Evolutionary conservation across 1,284 basidiomycete genomes (phyloP).

Genomic region (Sphagnurus paluster): DNA sequence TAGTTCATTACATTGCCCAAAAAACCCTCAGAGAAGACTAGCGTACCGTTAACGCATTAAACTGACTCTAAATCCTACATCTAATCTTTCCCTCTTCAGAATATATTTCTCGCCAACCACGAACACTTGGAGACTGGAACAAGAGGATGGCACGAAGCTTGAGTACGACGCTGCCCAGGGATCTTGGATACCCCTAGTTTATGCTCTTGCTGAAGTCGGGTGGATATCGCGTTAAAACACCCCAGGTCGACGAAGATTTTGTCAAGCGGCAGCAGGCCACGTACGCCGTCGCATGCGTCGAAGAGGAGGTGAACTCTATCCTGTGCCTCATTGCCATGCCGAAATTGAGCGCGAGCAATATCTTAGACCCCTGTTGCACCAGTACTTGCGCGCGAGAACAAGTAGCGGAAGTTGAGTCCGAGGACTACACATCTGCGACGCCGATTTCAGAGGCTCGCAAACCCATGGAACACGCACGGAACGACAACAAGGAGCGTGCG

Average conservation of each 20-base stretch:
- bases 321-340: conserved; percentile 19
- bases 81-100: conserved; percentile 26
- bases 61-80: background rate
- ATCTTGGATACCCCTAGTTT: conserved; percentile 81
- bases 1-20: too few relatives aligned
- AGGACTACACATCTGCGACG: conserved; percentile 71
- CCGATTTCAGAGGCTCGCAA: conserved; percentile 42
- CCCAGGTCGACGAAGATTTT: conserved; percentile 77
- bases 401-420: conserved; percentile 80
- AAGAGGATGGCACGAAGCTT: conserved; percentile 84
- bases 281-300: conserved; percentile 87
- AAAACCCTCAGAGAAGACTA: too few relatives aligned
- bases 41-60: conserved; percentile 25
- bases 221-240: conserved; percentile 13
- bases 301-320: conserved; percentile 73
- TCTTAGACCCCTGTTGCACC: conserved; percentile 86
- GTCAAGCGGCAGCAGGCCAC: conserved; percentile 88
- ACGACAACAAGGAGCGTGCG: conserved; percentile 46
- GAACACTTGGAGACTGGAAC: conserved; percentile 86
- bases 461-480: conserved; percentile 67
- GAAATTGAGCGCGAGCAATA: conserved; percentile 16
- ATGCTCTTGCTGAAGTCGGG: conserved; percentile 26
- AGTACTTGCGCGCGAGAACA: conserved; percentile 74
- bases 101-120: conserved; percentile 79
- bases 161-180: conserved; percentile 82